Conservation (phyloP, 1,284 basidiomycete genomes). For the Ustanciosporium gigantosporum region DNA sequence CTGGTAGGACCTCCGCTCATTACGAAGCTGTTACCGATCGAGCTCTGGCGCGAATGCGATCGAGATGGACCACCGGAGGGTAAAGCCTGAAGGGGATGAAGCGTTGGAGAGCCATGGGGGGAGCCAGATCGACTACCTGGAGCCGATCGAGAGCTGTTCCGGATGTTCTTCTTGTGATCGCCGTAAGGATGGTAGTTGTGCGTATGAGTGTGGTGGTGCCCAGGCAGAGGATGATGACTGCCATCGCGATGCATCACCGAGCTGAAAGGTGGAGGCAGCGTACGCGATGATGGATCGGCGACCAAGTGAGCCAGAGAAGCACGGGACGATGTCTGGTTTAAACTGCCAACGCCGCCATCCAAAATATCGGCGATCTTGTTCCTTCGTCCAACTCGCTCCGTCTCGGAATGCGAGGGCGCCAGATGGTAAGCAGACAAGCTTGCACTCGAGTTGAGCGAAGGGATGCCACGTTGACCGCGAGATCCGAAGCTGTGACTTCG, state of each 20-base stretch:
- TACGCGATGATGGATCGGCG: conserved; percentile 40
- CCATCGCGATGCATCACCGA: conserved; percentile 18
- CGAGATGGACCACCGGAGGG: conserved; percentile 18
- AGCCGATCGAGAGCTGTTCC: conserved; percentile 46
- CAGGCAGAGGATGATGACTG: conserved; percentile 33
- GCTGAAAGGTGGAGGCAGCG: conserved; percentile 42
- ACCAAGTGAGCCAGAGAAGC: conserved; percentile 23
- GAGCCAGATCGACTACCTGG: conserved; percentile 42
- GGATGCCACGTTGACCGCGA: conserved; percentile 26
- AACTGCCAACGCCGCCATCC: conserved; percentile 33
- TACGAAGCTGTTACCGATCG: conserved; percentile 29
- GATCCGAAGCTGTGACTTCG: conserved; percentile 42
- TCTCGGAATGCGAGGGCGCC: conserved; percentile 8
- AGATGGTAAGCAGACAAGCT: conserved; percentile 50
- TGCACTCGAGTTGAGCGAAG: conserved; percentile 30
- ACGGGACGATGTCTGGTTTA: conserved; percentile 32
- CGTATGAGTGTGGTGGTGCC: conserved; percentile 30
- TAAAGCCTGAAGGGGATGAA: conserved; percentile 14
- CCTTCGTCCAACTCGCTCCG: conserved; percentile 14
- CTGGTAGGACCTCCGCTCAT: conserved; percentile 17
- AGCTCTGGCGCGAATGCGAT: conserved; percentile 42
- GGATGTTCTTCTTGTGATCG: conserved; percentile 27
- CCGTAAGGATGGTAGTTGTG: conserved; percentile 48
- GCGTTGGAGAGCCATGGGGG: conserved; percentile 38
- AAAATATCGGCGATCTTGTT: conserved; percentile 41